A percentile compares a stretch with the other conserved stretches of the same genome.
These are phyloP conservation scores for Chaetomium tenue DNA, from an alignment of 495 filamentous ascomycete species.

Conservation along the genomic window DNA sequence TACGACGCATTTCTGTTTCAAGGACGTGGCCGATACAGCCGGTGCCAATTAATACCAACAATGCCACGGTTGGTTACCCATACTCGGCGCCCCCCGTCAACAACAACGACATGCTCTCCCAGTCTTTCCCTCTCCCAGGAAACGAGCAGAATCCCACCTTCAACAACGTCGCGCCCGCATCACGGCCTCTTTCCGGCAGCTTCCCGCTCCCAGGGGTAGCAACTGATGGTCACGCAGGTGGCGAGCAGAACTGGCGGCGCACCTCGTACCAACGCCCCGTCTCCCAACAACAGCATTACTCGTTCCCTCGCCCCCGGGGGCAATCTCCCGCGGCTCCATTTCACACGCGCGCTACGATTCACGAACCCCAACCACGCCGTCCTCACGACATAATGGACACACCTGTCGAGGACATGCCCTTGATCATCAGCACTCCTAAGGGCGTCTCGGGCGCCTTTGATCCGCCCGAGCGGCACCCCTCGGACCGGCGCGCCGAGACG, in stretches of 20 bases:
- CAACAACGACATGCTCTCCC: constrained; percentile 31
- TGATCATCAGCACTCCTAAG: constrained; percentile 50
- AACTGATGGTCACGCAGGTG: constrained; percentile 26
- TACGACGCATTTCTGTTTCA: constrained; percentile 40
- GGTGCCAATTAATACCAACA: constrained; percentile 18
- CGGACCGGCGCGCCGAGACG: constrained; percentile 33
- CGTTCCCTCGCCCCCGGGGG: constrained; percentile 25
- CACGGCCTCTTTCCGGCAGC: constrained; percentile 35
- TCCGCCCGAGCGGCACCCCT: constrained; percentile 31
- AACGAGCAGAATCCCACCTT: constrained; percentile 35
- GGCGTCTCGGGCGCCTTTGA: constrained; percentile 48
- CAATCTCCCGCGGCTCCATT: constrained; percentile 23
- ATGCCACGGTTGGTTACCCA: constrained; percentile 38
- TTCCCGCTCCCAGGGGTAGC: constrained; percentile 38
- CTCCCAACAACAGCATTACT: constrained; percentile 32
- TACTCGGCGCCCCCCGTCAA: constrained; percentile 43
- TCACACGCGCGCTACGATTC: constrained; percentile 23
- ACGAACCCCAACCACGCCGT: constrained; percentile 30
- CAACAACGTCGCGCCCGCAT: constrained; percentile 22
- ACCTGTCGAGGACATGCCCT: constrained; percentile 41
- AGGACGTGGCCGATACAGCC: constrained; percentile 48
- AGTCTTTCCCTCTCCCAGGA: constrained; percentile 34
- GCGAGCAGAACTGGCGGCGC: constrained; percentile 18
- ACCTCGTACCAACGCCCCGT: constrained; percentile 30
- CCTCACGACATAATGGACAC: constrained; percentile 28